Evolutionary conservation across 2,329 filamentous ascomycete species (phyloP), one percentile per base, ranked within the genome.

Genomic region (Beauveria sp.): DNA sequence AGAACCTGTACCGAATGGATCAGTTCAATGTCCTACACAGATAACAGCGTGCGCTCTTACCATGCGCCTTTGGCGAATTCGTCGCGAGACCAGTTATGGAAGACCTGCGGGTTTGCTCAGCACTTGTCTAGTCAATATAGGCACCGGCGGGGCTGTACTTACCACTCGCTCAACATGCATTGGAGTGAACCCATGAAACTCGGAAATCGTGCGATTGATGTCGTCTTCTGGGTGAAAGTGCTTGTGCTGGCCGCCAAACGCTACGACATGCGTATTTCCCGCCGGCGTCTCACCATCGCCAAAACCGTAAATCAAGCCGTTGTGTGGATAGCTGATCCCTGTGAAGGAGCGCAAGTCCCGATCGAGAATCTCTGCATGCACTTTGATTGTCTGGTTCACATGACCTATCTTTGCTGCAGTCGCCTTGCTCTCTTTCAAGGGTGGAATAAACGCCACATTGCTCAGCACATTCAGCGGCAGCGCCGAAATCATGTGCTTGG

Each of bases 61-160:
- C 71, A 77, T 5, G 76, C 77, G 2, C 78, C 77, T 61, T 79
- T 76, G 0, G 78, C 73, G 57, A 75, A 81, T 30, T 77, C 73
- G 50, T 81, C 78, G 51, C 75, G 76, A 9, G 69, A 72, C 79
- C 78, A 81, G 60, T 81, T 79, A 52, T 81, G 78, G 46, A 79
- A 80, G 0, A 79, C 74, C 70, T 62, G 14, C 9, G 12, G 70
- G 38, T 34, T 26, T 14, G 3, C n/a, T 53, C 34, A 47, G 28
- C 45, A 26, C 7, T 18, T n/a, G 12, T 38, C 12, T 14, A 38
- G 34, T 38, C 34, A 38, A 38, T 38, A 38, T 14, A 14, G 12
- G 12, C 5, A 38, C 12, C 3, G 30, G 30, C 5, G 34, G 12
- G 12, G 12, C 5, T 38, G 5, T n/a, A 63, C 68, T 63, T 26